These are phyloP conservation scores for Pichia sp. DNA, from an alignment of 1,139 yeast species.

Conservation along the genomic window DNA sequence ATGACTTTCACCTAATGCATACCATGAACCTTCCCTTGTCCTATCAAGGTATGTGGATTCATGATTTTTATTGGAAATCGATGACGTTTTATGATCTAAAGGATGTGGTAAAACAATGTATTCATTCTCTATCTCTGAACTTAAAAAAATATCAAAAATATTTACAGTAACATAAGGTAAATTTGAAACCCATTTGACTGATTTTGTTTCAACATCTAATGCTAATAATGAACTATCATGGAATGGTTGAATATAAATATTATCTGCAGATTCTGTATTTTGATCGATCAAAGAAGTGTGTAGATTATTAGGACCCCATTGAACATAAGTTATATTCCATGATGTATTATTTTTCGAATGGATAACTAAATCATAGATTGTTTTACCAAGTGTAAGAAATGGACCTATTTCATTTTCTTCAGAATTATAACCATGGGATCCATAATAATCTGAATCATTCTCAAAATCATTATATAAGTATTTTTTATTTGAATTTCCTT, in stretches of 20 bases:
- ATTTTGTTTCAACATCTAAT: conserved; percentile 55
- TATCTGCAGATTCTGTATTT: conserved; percentile 55
- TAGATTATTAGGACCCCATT: conserved; percentile 91
- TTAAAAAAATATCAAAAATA: conserved; percentile 63
- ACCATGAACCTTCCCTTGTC: conserved; percentile 71
- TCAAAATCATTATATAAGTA: conserved; percentile 5
- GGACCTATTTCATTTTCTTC: conserved; percentile 16
- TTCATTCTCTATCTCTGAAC: conserved; percentile 22
- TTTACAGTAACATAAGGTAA: conserved; percentile 64
- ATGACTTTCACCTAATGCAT: conserved; percentile 70
- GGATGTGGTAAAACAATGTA: conserved; percentile 64
- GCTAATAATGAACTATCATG: conserved; percentile 69
- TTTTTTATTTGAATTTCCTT: neutral
- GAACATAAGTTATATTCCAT: conserved; percentile 84
- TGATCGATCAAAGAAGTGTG: conserved; percentile 58
- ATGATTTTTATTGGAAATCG: conserved; percentile 3
- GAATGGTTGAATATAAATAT: conserved; percentile 75
- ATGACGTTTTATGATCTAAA: conserved; percentile 25
- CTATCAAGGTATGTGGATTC: conserved; percentile 57
- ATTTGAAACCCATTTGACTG: conserved; percentile 74
- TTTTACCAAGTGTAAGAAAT: conserved; percentile 45
- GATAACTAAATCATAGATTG: conserved; percentile 54
- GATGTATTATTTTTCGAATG: conserved; percentile 60
- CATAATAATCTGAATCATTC: conserved; percentile 7
- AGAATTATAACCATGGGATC: conserved; percentile 7